Conservation (phyloP, 495 filamentous ascomycete genomes). For the Filosporella fistucella region DNA sequence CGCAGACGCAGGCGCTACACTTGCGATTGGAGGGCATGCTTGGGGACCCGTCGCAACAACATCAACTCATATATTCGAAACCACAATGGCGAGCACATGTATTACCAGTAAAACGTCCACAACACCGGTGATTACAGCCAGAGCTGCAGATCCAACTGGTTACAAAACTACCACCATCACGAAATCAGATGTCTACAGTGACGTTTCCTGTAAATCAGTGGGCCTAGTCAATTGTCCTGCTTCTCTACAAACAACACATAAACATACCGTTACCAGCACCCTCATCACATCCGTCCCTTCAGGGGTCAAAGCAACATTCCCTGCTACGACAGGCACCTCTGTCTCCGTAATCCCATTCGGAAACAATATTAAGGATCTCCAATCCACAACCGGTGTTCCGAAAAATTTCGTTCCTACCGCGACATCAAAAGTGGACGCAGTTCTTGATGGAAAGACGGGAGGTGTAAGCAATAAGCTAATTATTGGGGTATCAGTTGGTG, state of each 20-base stretch:
- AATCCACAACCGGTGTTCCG: conserved; percentile 31
- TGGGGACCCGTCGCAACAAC: conserved; percentile 46
- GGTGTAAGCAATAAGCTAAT: conserved; percentile 34
- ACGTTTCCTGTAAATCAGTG: conserved; percentile 30
- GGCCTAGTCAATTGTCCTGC: conserved; percentile 42
- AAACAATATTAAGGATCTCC: conserved; percentile 29
- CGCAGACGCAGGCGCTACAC: conserved; percentile 44
- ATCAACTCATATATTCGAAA: conserved; percentile 47
- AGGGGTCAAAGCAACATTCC: conserved; percentile 32
- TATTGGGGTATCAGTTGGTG: conserved; percentile 37
- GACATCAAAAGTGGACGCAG: conserved; percentile 7
- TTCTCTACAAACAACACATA: conserved; percentile 36
- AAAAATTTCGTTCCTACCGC: conserved; percentile 28
- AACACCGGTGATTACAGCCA: conserved; percentile 16
- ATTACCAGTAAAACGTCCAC: conserved; percentile 23
- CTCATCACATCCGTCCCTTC: conserved; percentile 32
- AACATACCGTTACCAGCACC: conserved; percentile 27
- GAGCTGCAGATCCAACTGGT: conserved; percentile 13
- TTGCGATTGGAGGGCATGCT: conserved; percentile 34
- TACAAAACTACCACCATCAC: conserved; percentile 32
- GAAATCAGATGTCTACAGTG: conserved; percentile 32
- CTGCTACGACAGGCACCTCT: conserved; percentile 24
- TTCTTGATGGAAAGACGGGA: conserved; percentile 11
- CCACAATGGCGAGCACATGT: conserved; percentile 42
- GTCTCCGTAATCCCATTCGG: conserved; percentile 35